Conservation (phyloP, 2,329 filamentous ascomycete genomes). For the Nigrospora sphaerica region DNA sequence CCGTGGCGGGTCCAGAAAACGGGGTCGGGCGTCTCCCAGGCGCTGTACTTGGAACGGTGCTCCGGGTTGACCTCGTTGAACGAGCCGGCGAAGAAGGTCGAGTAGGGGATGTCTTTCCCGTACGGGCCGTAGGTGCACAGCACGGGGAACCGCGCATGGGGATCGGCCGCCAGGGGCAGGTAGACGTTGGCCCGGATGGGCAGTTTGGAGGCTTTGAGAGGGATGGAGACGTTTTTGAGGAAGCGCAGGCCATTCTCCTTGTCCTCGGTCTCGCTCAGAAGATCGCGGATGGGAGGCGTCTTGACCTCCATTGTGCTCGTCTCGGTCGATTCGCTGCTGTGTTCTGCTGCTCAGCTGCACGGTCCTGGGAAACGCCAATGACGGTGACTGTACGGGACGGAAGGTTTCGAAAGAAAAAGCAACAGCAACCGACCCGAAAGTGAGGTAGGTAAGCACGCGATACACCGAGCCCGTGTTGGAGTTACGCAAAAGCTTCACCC, state of each 20-base stretch:
- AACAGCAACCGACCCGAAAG: too few relatives aligned
- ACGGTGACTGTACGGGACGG: too few relatives aligned
- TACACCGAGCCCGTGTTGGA: too few relatives aligned
- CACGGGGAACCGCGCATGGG: conserved; percentile 42
- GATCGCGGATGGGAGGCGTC: conserved; percentile 12
- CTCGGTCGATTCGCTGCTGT: too few relatives aligned
- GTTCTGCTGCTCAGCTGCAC: too few relatives aligned
- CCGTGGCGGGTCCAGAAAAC: conserved; percentile 47
- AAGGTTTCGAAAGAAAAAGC: too few relatives aligned
- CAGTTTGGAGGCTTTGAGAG: conserved; percentile 19
- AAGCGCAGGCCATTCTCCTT: conserved; percentile 19
- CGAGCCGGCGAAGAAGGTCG: conserved; percentile 29
- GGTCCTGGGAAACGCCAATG: too few relatives aligned
- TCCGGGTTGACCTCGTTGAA: conserved; percentile 44
- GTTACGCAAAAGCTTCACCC: too few relatives aligned
- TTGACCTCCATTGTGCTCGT: conserved; percentile 9
- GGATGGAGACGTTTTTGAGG: conserved; percentile 25
- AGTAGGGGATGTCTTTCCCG: conserved; percentile 65
- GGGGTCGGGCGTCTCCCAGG: conserved; percentile 54
- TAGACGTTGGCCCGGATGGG: conserved; percentile 31
- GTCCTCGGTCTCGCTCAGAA: conserved; percentile 10
- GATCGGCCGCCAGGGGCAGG: conserved; percentile 19
- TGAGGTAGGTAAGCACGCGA: too few relatives aligned
- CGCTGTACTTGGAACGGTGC: conserved; percentile 45
- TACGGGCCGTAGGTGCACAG: conserved; percentile 68